Evolutionary conservation across 805 yeast genomes (phyloP), one percentile per base, ranked within the genome.

Genomic region (Ogataea populi-albae): DNA sequence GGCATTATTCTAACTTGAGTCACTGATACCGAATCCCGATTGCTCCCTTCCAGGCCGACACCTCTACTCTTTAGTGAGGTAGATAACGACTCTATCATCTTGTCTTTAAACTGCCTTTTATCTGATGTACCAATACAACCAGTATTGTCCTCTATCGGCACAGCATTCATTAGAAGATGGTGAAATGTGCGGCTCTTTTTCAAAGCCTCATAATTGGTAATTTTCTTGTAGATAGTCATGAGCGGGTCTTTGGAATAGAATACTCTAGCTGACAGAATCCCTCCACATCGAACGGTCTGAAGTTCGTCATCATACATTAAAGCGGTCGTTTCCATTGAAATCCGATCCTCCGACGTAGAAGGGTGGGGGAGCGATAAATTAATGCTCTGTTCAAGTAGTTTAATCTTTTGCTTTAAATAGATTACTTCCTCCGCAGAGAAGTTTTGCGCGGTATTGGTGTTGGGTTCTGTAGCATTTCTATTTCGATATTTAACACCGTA

Each of bases 211-310:
- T 40, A 16, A 16, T 30, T 29, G 10, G 34, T 9, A 17, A 23
- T 11, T 16, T 25, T 20, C 17, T 28, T 35, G 4, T 39, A 23
- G 6, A 32, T 19, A 3, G 9, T 5, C 4, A 32, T 21, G 4
- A 50, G 8, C 2, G 55, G 57, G 25, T 52, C 57, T 19, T 38
- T 40, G 10, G 19, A 12, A 1, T 33, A 4, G 17, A 41, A 33
- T 6, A 25, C 23, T 10, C 34, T 32, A 6, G 44, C 24, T 5
- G 55, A 37, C 9, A 50, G 29, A 0, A 42, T 24, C 14, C 46
- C 44, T 27, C 28, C 11, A 15, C 21, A 4, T 23, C n/a, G 17
- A 17, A 18, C 9, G 31, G 24, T 28, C 24, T 21, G 26, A 30
- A 17, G 3, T 30, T 17, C 1, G 32, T n/a, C n/a, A n/a, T n/a